Evolutionary conservation across 148 eudicot genomes (phyloP).

Genomic region (Amaranthus hypochondriacus): DNA sequence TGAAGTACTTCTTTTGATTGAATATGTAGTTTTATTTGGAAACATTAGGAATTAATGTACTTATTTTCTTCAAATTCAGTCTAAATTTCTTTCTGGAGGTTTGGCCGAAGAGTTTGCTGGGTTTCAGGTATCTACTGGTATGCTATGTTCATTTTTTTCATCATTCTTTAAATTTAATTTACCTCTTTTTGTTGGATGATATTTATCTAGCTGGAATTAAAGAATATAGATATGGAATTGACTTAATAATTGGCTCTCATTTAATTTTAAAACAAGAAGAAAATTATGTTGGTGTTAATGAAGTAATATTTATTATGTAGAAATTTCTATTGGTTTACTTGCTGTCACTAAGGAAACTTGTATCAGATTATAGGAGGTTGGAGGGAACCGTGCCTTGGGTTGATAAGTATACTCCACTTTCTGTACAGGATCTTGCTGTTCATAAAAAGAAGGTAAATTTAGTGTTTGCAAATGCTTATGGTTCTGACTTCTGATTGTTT

Average conservation of each 20-base stretch:
- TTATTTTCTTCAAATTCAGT: conserved; percentile 36
- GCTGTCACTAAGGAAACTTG: conserved; percentile 19
- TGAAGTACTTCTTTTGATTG: background rate
- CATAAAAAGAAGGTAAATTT: conserved; percentile 82
- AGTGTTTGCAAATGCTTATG: conserved; percentile 7
- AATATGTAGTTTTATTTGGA: background rate
- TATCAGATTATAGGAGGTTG: conserved; percentile 44
- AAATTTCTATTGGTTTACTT: conserved; percentile 5
- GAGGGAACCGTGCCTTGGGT: conserved; percentile 58
- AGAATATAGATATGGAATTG: background rate
- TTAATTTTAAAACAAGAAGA: background rate
- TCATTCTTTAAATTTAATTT: background rate
- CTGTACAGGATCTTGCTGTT: conserved; percentile 80
- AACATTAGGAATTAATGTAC: background rate
- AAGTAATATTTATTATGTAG: background rate
- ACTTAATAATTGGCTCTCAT: background rate
- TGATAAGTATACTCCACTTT: conserved; percentile 66
- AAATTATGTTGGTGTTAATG: background rate
- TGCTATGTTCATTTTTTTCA: conserved; percentile 25
- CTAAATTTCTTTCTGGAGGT: conserved; percentile 56
- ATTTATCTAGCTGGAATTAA: background rate
- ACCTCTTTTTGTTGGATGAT: background rate
- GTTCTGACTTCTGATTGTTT: background rate
- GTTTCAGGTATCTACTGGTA: conserved; percentile 87
- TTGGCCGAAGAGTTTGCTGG: conserved; percentile 62